A percentile compares a stretch with the other conserved stretches of the same genome.
phyloP scores from a whole-genome alignment of 805 yeast species.

The Starmera pachycereana region DNA sequence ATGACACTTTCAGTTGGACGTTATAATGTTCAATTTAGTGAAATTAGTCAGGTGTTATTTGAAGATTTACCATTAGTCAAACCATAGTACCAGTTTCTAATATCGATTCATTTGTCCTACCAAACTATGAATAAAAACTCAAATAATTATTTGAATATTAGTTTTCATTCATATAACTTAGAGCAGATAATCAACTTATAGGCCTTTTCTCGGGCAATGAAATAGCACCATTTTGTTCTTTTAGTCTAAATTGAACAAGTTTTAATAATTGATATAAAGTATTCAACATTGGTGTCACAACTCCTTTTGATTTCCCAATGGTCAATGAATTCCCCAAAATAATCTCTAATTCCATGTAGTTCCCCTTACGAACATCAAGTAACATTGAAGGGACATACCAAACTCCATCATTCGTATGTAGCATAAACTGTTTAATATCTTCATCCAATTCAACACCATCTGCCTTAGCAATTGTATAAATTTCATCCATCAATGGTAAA shows the following conservation, averaged over 20 bases:
- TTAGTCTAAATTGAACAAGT: constrained; percentile 50
- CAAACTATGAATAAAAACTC: too few relatives aligned
- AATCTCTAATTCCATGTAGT: constrained; percentile 62
- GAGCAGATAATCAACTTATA: constrained; percentile 1
- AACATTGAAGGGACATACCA: constrained; percentile 66
- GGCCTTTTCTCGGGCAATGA: constrained; percentile 34
- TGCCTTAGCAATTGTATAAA: constrained; percentile 53
- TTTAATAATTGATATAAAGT: constrained; percentile 48
- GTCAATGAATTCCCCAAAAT: constrained; percentile 57
- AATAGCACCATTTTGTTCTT: constrained; percentile 43
- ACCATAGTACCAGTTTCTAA: too few relatives aligned
- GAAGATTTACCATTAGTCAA: too few relatives aligned
- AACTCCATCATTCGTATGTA: constrained; percentile 48
- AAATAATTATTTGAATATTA: too few relatives aligned
- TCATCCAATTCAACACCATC: constrained; percentile 50
- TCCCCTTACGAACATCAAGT: constrained; percentile 54
- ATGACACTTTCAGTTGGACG: too few relatives aligned
- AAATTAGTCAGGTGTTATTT: too few relatives aligned
- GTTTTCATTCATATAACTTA: too few relatives aligned
- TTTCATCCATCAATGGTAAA: constrained; percentile 59
- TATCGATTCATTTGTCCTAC: too few relatives aligned
- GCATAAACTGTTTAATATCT: constrained; percentile 36
- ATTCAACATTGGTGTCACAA: constrained; percentile 51
- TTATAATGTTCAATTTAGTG: too few relatives aligned
- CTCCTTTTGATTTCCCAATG: constrained; percentile 34